phyloP scores from a whole-genome alignment of 2,329 filamentous ascomycete species.

The Furcasterigmium sp. region DNA sequence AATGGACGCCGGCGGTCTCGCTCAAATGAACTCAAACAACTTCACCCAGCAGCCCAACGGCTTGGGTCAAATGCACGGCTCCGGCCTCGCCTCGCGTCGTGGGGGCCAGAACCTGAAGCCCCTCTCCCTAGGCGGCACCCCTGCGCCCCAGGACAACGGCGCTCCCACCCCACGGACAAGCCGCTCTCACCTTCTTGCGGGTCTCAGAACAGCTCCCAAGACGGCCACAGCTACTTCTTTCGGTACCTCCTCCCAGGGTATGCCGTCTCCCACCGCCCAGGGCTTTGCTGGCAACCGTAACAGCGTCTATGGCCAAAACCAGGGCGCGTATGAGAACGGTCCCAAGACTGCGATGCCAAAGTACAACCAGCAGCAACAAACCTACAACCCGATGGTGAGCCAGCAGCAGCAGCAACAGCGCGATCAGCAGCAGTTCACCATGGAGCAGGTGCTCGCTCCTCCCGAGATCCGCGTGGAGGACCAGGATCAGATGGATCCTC shows the following conservation, averaged over 20 bases:
- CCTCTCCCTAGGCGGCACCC: slow-evolving; percentile 69
- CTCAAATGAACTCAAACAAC: slow-evolving; percentile 95
- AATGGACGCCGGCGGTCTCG: slow-evolving; percentile 97
- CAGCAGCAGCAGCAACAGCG: slow-evolving; percentile 16
- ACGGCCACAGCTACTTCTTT: slow-evolving; percentile 68
- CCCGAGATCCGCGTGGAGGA: slow-evolving; percentile 73
- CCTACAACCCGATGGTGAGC: slow-evolving; percentile 4
- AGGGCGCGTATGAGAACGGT: slow-evolving; percentile 36
- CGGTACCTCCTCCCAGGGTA: slow-evolving; percentile 55
- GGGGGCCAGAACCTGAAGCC: slow-evolving; percentile 88
- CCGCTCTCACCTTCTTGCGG: slow-evolving; percentile 89
- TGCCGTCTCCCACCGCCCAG: slow-evolving; percentile 36
- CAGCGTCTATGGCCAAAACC: slow-evolving; percentile 38
- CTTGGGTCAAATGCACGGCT: slow-evolving; percentile 64
- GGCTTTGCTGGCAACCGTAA: slow-evolving; percentile 32
- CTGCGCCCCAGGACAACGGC: slow-evolving; percentile 61
- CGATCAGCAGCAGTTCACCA: slow-evolving; percentile 54
- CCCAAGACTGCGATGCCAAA: slow-evolving; percentile 56
- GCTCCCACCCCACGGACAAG: slow-evolving; percentile 85
- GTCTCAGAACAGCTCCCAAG: slow-evolving; percentile 89
- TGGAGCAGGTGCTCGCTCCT: slow-evolving; percentile 85
- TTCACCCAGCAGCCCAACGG: slow-evolving; percentile 66
- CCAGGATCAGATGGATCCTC: slow-evolving; percentile 75
- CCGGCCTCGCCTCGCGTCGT: slow-evolving; percentile 77
- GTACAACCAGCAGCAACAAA: slow-evolving; percentile 29